Base-by-base conservation (phyloP, 176 grass and related monocot species). In the Elymus sibiricus region DNA sequence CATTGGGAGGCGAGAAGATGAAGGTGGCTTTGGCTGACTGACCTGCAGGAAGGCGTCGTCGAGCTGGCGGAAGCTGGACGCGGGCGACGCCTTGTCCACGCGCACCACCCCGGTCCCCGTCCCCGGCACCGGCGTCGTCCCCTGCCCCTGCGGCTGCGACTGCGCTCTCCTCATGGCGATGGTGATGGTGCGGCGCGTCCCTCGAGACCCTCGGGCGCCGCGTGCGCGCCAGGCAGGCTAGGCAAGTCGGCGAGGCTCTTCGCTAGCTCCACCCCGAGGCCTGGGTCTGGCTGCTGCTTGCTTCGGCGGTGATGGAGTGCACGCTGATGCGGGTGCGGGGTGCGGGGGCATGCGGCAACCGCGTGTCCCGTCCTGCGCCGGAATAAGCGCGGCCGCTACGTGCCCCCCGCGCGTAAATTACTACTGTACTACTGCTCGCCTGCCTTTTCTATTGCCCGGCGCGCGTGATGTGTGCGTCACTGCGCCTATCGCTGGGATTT, bases 11-110 rank as follows among this genome's bases (percentile, higher is more conserved):
- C 46, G 14, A 6, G 14, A 7, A 1, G 35, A 37, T 37, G 46
- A 51, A 51, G 47, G 4, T 44, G 44, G 46, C 16, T 49, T 49
- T 1, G 46, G 16, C 32, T 6, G 34, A 10, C 67, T 74, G 65
- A 97, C 95, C 92, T 97, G 95, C 49, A 98, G 89, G 86, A 95
- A 98, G 82, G 85, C 95, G 82, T 95, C 93, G 64, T 98, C 95
- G 86, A 95, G 95, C 89, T 98, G 89, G 80, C 95, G 93, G 89
- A 98, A 98, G 83, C 83, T 90, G 83, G 93, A 92, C 26, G 86
- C 91, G 25, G 89, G 91, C 64, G 95, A 95, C 21, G 88, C 86
- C 81, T 88, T 51, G 65, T 88, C 90, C 62, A 97, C 89, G 68
- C 66, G 81, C 85, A 98, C 89, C 87, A 68, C 88, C 43, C 38